phyloP scores from a whole-genome alignment of 305 asterid genomes.

The Euphrasia arctica region DNA sequence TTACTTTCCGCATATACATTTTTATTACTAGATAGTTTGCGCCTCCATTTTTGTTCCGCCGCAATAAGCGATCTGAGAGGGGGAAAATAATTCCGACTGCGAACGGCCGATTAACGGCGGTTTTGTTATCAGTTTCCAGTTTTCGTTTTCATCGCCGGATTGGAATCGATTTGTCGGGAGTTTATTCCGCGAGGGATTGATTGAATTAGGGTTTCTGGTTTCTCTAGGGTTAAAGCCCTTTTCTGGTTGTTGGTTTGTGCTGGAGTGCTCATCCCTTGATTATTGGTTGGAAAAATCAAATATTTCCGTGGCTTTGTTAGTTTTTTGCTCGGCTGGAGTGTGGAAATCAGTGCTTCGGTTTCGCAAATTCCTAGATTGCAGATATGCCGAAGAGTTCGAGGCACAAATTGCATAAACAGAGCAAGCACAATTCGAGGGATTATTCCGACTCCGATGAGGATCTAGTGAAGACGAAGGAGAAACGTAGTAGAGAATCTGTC shows the following conservation, averaged over 20 bases:
- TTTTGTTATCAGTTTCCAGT: slow-evolving; percentile 25
- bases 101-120: slow-evolving; percentile 26
- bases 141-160: slow-evolving; percentile 26
- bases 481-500: slow-evolving; percentile 47
- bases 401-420: slow-evolving; percentile 88
- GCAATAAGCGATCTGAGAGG: slow-evolving; percentile 54
- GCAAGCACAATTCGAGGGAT: slow-evolving; percentile 82
- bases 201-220: slow-evolving; percentile 55
- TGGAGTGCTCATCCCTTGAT: neutral
- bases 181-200: slow-evolving; percentile 22
- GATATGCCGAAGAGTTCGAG: slow-evolving; percentile 90
- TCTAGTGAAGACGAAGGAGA: slow-evolving; percentile 56
- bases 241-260: slow-evolving; percentile 17
- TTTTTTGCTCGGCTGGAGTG: no score
- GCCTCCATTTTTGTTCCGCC: slow-evolving; percentile 37
- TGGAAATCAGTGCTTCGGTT: slow-evolving; percentile 28
- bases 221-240: slow-evolving; percentile 28
- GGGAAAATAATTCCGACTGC: slow-evolving; percentile 21
- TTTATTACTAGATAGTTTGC: slow-evolving; percentile 17
- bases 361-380: slow-evolving; percentile 15
- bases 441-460: slow-evolving; percentile 84
- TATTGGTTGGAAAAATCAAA: neutral
- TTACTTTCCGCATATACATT: slow-evolving; percentile 26
- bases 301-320: neutral
- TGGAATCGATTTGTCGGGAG: slow-evolving; percentile 26